Evolutionary conservation across 2,329 filamentous ascomycete species (phyloP).

Genomic region (Fonsecaea pedrosoi): DNA sequence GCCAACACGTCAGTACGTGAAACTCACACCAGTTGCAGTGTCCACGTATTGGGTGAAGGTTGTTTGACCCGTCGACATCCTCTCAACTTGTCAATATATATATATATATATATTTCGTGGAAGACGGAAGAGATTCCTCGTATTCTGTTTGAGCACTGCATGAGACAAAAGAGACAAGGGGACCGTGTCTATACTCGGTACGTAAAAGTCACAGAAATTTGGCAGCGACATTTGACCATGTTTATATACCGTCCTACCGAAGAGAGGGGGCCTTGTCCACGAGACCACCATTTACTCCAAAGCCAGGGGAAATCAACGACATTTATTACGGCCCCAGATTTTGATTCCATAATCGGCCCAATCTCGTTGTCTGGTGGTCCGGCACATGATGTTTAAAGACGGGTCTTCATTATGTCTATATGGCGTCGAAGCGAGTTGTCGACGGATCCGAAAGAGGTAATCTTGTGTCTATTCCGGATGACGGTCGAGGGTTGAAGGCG

Average conservation of each 20-base stretch:
- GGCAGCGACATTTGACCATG: not conserved
- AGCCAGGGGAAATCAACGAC: not conserved
- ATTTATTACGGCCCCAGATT: not conserved
- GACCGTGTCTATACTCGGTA: not conserved
- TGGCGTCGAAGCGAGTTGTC: not conserved
- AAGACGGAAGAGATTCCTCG: not conserved
- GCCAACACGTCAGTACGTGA: conserved; percentile 33
- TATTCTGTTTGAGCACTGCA: not conserved
- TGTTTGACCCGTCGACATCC: conserved; percentile 26
- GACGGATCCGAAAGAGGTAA: conserved; percentile 11
- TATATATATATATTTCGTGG: no score
- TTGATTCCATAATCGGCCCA: not conserved
- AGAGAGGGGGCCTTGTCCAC: no score
- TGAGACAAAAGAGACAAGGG: not conserved
- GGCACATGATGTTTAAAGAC: not conserved
- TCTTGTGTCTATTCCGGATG: conserved; percentile 1
- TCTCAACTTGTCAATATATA: not conserved
- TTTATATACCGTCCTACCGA: not conserved
- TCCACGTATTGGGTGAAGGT: conserved; percentile 29
- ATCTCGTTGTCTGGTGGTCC: not conserved
- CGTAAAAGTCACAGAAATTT: not conserved
- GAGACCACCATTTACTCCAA: no score
- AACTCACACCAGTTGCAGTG: conserved; percentile 28
- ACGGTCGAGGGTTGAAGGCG: not conserved
- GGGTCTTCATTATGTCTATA: not conserved